phyloP scores from a whole-genome alignment of 768 basidiomycete species.

The Hortiboletus flavorubellus region DNA sequence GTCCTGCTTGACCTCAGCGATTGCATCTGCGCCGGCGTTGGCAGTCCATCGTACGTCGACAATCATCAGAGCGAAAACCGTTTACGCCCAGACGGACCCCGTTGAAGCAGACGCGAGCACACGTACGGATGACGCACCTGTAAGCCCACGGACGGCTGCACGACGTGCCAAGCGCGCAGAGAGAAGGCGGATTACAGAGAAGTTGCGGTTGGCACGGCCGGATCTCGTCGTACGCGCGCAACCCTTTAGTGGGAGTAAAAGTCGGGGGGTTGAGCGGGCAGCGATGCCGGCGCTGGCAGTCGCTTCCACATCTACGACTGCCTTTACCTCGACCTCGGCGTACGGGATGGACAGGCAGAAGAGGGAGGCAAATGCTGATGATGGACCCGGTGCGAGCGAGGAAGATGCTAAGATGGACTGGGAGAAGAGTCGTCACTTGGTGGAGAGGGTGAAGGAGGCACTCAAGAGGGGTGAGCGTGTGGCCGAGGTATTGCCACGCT shows the following conservation, averaged over 20 bases:
- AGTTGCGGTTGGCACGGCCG: constrained; percentile 43
- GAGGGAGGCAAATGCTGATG: too few species aligned
- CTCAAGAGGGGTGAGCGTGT: constrained; percentile 17
- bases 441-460: constrained; percentile 20
- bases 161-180: constrained; percentile 20
- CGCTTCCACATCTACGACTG: background rate
- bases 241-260: constrained; percentile 21
- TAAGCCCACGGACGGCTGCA: constrained; percentile 19
- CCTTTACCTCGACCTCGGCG: background rate
- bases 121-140: background rate
- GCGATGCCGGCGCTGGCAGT: background rate
- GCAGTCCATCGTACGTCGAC: background rate
- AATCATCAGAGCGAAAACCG: background rate
- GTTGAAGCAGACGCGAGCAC: background rate
- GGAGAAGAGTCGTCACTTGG: constrained; percentile 26
- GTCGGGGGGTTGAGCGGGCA: background rate
- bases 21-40: background rate
- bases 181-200: constrained; percentile 33
- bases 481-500: constrained; percentile 26
- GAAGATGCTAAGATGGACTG: constrained; percentile 23
- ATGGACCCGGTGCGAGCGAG: background rate
- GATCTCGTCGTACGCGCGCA: constrained; percentile 35
- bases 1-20: constrained; percentile 6
- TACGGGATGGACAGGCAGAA: background rate
- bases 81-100: background rate